These are phyloP conservation scores for Pseudevernia furfuracea DNA, from an alignment of 495 filamentous ascomycete species.

Conservation along the genomic window DNA sequence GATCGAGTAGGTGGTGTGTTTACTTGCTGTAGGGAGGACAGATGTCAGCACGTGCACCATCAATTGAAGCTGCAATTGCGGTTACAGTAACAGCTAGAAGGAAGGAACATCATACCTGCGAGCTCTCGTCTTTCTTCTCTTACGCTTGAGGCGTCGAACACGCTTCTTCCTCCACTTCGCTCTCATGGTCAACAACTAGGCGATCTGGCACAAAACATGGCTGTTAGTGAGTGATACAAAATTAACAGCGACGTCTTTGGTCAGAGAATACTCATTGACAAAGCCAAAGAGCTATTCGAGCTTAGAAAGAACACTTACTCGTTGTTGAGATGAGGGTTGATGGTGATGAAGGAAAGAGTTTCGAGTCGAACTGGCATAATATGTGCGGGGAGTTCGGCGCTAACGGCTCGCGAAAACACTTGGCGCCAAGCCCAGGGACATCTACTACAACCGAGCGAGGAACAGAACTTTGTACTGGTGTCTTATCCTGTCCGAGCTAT, in stretches of 20 bases:
- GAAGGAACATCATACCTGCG: slow-evolving; percentile 57
- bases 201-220: not conserved
- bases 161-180: slow-evolving; percentile 99
- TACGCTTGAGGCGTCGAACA: slow-evolving; percentile 93
- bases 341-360: slow-evolving; percentile 43
- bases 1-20: slow-evolving; percentile 26
- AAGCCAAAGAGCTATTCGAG: not conserved
- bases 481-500: too few species aligned
- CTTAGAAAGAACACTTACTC: slow-evolving; percentile 5
- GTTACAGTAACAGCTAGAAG: not conserved
- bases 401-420: slow-evolving; percentile 11
- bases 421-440: not conserved
- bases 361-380: slow-evolving; percentile 29
- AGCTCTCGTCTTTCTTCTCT: slow-evolving; percentile 98
- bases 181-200: slow-evolving; percentile 69
- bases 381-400: slow-evolving; percentile 33
- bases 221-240: not conserved
- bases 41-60: slow-evolving; percentile 13
- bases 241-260: not conserved
- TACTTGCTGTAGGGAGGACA: slow-evolving; percentile 24
- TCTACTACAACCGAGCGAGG: too few species aligned
- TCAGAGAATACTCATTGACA: not conserved
- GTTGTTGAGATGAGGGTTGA: slow-evolving; percentile 47
- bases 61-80: not conserved
- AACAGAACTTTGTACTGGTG: too few species aligned